A percentile compares a stretch with the other conserved stretches of the same genome.
Conservation (phyloP, 1,284 basidiomycete genomes). For the Cutaneotrichosporon sp. region DNA sequence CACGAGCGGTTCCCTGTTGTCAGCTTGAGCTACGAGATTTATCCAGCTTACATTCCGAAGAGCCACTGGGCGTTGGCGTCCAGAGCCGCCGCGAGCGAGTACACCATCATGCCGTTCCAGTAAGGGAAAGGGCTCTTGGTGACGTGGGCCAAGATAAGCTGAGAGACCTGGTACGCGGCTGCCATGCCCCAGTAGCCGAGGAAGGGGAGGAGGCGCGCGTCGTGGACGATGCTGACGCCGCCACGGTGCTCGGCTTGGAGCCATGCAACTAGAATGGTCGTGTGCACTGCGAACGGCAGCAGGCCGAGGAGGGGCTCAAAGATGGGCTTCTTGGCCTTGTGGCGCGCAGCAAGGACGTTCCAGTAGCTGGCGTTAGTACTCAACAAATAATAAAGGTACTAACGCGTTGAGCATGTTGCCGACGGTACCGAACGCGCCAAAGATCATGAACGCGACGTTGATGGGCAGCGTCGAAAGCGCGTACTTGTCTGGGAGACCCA, state of each 20-base stretch:
- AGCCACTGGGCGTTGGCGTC: constrained; percentile 73
- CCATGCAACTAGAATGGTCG: constrained; percentile 70
- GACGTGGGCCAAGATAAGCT: constrained; percentile 90
- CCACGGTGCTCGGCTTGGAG: constrained; percentile 58
- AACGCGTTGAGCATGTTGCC: constrained; percentile 73
- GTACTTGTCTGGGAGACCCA: constrained; percentile 28
- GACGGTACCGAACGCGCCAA: constrained; percentile 66
- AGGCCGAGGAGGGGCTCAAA: constrained; percentile 65
- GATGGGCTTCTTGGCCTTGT: constrained; percentile 50
- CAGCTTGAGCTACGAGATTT: neutral
- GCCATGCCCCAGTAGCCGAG: constrained; percentile 82
- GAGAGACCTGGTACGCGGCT: constrained; percentile 63
- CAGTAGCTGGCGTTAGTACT: constrained; percentile 49
- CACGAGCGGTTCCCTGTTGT: constrained; percentile 33
- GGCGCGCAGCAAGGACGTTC: constrained; percentile 63
- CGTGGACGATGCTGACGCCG: constrained; percentile 51
- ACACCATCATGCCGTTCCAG: constrained; percentile 82
- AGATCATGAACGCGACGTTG: constrained; percentile 83
- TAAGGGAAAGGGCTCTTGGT: constrained; percentile 77
- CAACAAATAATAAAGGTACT: too few relatives aligned
- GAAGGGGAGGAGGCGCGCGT: constrained; percentile 74
- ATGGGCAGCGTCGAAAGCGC: constrained; percentile 58
- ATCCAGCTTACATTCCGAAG: constrained; percentile 58
- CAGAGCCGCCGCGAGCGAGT: constrained; percentile 68
- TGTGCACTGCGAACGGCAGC: constrained; percentile 70